phyloP scores from a whole-genome alignment of 2,329 filamentous ascomycete species.

The Aspergillus texensis region DNA sequence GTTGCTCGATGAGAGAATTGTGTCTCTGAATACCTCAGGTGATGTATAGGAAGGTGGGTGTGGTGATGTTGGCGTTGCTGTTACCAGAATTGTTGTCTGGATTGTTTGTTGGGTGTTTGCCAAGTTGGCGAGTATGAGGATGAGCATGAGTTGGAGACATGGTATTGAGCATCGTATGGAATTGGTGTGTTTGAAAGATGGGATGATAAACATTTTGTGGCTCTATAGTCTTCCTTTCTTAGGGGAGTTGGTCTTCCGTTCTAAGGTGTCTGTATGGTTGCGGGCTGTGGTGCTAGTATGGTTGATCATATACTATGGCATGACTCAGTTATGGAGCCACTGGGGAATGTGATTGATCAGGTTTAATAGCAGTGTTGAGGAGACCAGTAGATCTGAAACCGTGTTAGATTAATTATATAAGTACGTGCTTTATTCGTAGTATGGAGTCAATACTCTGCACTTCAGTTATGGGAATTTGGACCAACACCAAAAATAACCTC shows the following conservation, averaged over 20 bases:
- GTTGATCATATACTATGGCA: not conserved
- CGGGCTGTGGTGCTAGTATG: not conserved
- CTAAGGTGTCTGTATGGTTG: not conserved
- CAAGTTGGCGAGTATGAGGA: constrained; percentile 1
- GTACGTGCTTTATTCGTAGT: not conserved
- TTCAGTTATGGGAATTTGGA: not conserved
- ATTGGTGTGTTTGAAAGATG: not conserved
- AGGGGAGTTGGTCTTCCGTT: not conserved
- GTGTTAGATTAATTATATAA: not conserved
- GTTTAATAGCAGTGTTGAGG: not conserved
- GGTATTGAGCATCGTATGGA: not conserved
- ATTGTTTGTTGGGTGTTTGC: constrained; percentile 17
- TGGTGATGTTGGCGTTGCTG: constrained; percentile 30
- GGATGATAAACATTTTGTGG: not conserved
- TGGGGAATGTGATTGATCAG: not conserved
- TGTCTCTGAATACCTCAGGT: constrained; percentile 46
- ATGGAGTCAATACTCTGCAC: not conserved
- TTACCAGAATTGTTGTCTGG: constrained; percentile 25
- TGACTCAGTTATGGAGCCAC: not conserved
- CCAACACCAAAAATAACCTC: not conserved
- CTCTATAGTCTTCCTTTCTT: not conserved
- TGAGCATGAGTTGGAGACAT: constrained; percentile 6
- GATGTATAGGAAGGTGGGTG: constrained; percentile 46
- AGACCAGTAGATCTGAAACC: not conserved
- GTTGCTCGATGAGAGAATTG: constrained; percentile 69